Percentiles rank a stretch among this genome's conserved stretches.
Conservation (phyloP, 129 eudicot genomes). For the Apium graveolens region DNA sequence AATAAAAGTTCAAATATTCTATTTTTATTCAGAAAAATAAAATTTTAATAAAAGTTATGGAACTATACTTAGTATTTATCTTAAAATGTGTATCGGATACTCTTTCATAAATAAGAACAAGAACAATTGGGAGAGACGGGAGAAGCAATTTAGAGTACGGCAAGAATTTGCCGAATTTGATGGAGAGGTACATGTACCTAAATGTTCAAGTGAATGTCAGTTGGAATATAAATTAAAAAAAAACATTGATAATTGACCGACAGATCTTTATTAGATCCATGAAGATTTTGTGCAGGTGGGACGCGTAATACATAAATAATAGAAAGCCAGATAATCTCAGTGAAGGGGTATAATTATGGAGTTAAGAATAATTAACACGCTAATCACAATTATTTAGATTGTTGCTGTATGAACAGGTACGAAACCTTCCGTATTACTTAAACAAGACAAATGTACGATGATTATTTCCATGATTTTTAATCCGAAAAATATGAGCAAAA, state of each 20-base stretch:
- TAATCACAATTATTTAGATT: not conserved
- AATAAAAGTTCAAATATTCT: too few species aligned
- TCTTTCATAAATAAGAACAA: too few species aligned
- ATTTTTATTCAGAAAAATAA: too few species aligned
- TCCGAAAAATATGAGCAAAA: not conserved
- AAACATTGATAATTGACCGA: not conserved
- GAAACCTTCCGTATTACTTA: not conserved
- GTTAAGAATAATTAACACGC: not conserved
- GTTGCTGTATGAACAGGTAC: not conserved
- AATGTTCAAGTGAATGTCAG: not conserved
- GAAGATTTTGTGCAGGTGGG: conserved; percentile 6
- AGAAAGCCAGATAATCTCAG: conserved; percentile 1
- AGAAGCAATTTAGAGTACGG: not conserved
- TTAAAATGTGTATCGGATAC: too few species aligned
- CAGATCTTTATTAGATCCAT: conserved; percentile 2
- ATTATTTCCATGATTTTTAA: not conserved
- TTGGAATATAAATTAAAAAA: not conserved
- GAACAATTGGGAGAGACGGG: too few species aligned
- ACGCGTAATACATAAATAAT: not conserved
- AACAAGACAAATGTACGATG: too few species aligned
- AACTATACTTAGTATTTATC: too few species aligned
- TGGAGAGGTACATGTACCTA: not conserved
- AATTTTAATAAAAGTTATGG: too few species aligned
- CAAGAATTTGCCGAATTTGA: not conserved
- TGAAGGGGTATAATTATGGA: not conserved